Base-by-base conservation (phyloP, 2,329 filamentous ascomycete genomes). In the Stagonosporopsis vannaccii region DNA sequence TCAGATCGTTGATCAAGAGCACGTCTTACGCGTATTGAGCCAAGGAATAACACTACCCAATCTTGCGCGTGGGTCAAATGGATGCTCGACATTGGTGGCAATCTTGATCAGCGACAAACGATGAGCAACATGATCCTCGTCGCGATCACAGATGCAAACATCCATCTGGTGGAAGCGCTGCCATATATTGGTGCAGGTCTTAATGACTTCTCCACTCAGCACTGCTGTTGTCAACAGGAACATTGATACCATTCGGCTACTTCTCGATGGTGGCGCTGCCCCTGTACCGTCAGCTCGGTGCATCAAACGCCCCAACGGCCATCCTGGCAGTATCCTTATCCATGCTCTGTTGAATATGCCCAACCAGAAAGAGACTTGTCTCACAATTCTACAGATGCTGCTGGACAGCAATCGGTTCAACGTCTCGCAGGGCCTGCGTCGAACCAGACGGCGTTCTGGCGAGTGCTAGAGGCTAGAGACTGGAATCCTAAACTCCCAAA, bases 51-150 rank as follows among this genome's bases (percentile, higher is more conserved):
- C 2, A 17, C 1, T 3, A 13, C 11, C 1, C 8, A 35, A 20
- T 36, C 61, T 15, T 48, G 44, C 36, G 59, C 47, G 2, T 71
- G 68, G 68, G 41, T 71, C 33, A 28, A 51, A 20, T 68, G 65
- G 62, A 54, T 67, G 12, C 40, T 70, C 5, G 51, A 61, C 13
- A 47, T 61, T 26, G 66, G 66, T 25, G 67, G 66, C 7, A 35
- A 60, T 15, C 47, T 69, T 15, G 45, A 70, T 13, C 58, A 46
- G n/a, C 26, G 47, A 22, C 35, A 28, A 36, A 63, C 65, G 6
- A 48, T 63, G 35, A 26, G 15, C 19, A 61, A 60, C 23, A 60
- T 71, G 57, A 33, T 66, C 28, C 22, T 47, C 3, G 41, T 44
- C 35, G 63, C 65, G 13, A 23, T 69, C 1, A 36, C 49, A 33